Evolutionary conservation across 2,329 filamentous ascomycete species (phyloP), one percentile per base, ranked within the genome.

Genomic region (Ilyonectria robusta): DNA sequence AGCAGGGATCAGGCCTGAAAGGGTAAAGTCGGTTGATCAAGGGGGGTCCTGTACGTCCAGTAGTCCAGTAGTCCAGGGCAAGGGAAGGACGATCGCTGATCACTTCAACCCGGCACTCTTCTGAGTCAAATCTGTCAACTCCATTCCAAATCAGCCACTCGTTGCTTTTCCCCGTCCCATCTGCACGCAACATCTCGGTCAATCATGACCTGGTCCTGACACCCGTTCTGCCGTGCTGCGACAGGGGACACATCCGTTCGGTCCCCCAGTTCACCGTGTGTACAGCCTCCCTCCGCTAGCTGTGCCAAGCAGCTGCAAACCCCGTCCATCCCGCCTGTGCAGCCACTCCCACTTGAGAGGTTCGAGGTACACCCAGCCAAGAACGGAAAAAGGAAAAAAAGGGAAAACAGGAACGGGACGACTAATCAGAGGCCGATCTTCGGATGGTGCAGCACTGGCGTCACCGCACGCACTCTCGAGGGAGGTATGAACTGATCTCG

Each of bases 111-210:
- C 66, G 70, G 51, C 66, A 71, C 17, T 13, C 37, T 59, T 73
- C 62, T 72, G 74, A 75, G 70, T 76, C 71, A 74, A 75, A 76
- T 68, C 74, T 76, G 74, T 76, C 74, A 76, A 70, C 66, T 64
- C 61, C 69, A 69, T 72, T 69, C 63, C 68, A 67, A 67, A 68
- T 75, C 70, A 76, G 72, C 65, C 63, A 70, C 61, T 54, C 31
- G 33, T 75, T 75, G 59, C 73, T 73, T 76, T 75, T 70, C 63
- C 33, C 35, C 51, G 53, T 59, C 55, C 40, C 60, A 62, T 62
- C 60, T 72, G 60, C 65, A 57, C 67, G 58, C 55, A 72, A 65
- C 65, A 57, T 73, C 62, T 73, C 65, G 57, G 66, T 66, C 64
- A 62, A 68, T 62, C 57, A 61, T 44, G 61, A 29, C 35, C 59